Conservation (phyloP, 169 alveolate species). For the Cryptosporidium canis region DNA sequence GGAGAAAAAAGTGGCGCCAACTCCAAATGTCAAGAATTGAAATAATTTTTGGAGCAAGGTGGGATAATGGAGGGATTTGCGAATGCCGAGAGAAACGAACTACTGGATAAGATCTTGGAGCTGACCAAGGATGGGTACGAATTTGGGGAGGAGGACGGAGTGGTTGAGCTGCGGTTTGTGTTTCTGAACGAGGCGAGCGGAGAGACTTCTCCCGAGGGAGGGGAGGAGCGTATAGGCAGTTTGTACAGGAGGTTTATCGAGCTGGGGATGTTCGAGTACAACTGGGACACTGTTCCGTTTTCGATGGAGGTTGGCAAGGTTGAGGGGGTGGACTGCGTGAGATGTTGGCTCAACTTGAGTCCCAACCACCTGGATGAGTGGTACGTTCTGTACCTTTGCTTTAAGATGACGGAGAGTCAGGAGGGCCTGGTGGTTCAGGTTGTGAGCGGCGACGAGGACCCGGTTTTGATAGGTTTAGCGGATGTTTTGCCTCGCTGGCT, state of each 20-base stretch:
- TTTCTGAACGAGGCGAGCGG: not conserved
- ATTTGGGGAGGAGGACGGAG: constrained; percentile 10
- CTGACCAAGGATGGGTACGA: constrained; percentile 14
- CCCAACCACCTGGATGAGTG: constrained; percentile 50
- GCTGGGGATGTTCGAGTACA: constrained; percentile 35
- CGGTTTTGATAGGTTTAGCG: constrained; percentile 34
- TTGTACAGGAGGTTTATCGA: constrained; percentile 7
- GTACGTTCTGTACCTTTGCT: constrained; percentile 25
- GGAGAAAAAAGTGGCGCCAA: not conserved
- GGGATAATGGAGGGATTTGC: not conserved
- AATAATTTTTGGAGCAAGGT: not conserved
- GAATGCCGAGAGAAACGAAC: constrained; percentile 7
- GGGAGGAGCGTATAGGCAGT: not conserved
- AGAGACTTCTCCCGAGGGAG: not conserved
- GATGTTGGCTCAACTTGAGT: not conserved
- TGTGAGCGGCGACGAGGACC: constrained; percentile 10
- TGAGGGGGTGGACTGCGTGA: constrained; percentile 18
- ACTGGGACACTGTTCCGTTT: constrained; percentile 72
- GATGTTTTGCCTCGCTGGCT: constrained; percentile 41
- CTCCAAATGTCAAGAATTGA: not conserved
- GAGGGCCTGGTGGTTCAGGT: not conserved
- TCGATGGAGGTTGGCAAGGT: not conserved
- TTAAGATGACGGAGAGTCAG: constrained; percentile 8
- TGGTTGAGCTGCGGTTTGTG: constrained; percentile 9
- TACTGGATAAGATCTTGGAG: constrained; percentile 25